Base-by-base conservation (phyloP, 1,284 basidiomycete genomes). In the Amylostereum areolatum region DNA sequence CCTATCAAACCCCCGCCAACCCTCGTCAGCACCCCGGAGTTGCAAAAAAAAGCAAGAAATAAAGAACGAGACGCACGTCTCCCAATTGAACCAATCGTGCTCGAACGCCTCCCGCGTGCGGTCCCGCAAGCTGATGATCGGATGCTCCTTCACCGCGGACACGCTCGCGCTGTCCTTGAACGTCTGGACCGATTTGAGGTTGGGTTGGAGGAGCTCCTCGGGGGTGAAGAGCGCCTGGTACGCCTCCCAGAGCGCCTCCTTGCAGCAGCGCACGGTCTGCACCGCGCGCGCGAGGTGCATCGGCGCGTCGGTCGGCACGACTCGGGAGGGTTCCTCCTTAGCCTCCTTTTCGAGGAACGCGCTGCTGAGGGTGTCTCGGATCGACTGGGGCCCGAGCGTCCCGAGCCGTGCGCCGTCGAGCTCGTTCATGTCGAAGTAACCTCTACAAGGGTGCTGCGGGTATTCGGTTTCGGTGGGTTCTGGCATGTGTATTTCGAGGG, bases 231-330 rank as follows among this genome's bases (percentile, higher is more conserved):
- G 60, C 44, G 66, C 67, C 46, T 75, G 63, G 58, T 85, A 88
- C 59, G 83, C 80, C 11, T 64, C 62, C 75, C 77, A 84, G 34
- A 89, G 78, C n/a, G 79, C 76, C 45, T 84, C 81, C 57, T 85
- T 85, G 66, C 83, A 87, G 8, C 73, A 75, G 12, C 63, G 60
- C 28, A 87, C 71, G 12, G 73, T 75, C 31, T 70, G 69, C 12
- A 87, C 73, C 28, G 68, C 73, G 53, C 74, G 74, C 11, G 76
- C 78, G 24, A 89, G 69, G 59, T 87, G 85, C 74, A 88, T 80
- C 10, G 72, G 67, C 6, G 73, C 71, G 66, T 74, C 78, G 18
- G 66, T 63, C n/a, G 70, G 66, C 43, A 71, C 58, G 31, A 53
- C 57, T 42, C 59, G 60, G 46, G 59, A 54, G 32, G 65, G 66